A percentile compares a stretch with the other conserved stretches of the same genome.
phyloP scores from a whole-genome alignment of 345 rosid genomes.

The Pugionium cornutum region DNA sequence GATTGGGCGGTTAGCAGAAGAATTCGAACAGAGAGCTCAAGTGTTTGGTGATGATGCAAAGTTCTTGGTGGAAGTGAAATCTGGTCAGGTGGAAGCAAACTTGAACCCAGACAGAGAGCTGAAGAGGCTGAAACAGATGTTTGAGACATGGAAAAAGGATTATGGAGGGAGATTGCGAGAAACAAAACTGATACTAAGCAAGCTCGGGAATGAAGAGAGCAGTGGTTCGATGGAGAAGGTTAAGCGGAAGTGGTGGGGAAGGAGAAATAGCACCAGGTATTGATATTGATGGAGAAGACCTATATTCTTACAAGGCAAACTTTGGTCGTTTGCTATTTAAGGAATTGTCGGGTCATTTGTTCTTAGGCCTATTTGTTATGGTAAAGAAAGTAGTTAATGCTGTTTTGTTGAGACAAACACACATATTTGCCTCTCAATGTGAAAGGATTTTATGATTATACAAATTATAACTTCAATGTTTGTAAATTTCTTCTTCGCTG shows the following conservation, averaged over 20 bases:
- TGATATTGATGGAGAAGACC: conserved; percentile 35
- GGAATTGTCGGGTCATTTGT: conserved; percentile 16
- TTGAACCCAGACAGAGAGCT: conserved; percentile 90
- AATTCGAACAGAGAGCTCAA: conserved; percentile 92
- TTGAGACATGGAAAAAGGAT: conserved; percentile 98
- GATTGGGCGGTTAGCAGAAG: conserved; percentile 86
- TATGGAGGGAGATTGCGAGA: conserved; percentile 78
- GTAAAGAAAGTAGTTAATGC: conserved; percentile 24
- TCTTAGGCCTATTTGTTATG: not conserved
- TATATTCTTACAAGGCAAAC: conserved; percentile 36
- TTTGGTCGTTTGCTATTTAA: conserved; percentile 37
- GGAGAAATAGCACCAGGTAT: conserved; percentile 83
- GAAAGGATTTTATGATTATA: conserved; percentile 18
- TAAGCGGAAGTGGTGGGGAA: conserved; percentile 98
- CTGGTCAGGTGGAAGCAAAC: conserved; percentile 94
- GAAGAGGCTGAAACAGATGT: conserved; percentile 86
- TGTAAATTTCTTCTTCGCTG: conserved; percentile 28
- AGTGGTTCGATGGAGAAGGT: conserved; percentile 60
- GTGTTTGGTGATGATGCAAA: conserved; percentile 95
- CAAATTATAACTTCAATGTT: conserved; percentile 15
- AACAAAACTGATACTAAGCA: conserved; percentile 78
- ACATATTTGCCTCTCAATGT: conserved; percentile 19
- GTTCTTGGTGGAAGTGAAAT: conserved; percentile 95
- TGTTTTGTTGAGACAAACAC: conserved; percentile 15
- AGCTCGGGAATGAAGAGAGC: conserved; percentile 82